These are phyloP conservation scores for Termitomyces sp. DNA, from an alignment of 768 basidiomycete genomes.

Conservation along the genomic window DNA sequence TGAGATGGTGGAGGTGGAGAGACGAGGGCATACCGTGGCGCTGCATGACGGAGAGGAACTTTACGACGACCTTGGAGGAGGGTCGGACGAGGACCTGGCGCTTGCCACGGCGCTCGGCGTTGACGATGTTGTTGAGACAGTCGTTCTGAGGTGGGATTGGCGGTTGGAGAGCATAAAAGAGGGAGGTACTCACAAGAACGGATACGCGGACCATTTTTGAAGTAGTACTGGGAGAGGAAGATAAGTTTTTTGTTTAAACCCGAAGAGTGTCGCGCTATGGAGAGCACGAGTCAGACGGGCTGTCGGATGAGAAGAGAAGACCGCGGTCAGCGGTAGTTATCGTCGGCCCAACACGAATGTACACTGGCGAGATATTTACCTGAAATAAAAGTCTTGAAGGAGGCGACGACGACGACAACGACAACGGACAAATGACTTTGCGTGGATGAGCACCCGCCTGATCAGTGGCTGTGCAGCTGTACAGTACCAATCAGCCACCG, in stretches of 20 bases:
- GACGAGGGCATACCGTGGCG: conserved; percentile 75
- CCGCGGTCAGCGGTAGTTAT: conserved; percentile 12
- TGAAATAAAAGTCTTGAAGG: conserved; percentile 25
- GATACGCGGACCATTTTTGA: conserved; percentile 83
- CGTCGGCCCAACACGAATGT: conserved; percentile 11
- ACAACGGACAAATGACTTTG: conserved; percentile 6
- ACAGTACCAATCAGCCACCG: conserved; percentile 40
- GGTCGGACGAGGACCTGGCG: conserved; percentile 98
- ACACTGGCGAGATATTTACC: conserved; percentile 35
- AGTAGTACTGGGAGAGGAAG: conserved; percentile 14
- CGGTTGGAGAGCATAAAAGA: neutral
- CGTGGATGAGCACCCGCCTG: conserved; percentile 8
- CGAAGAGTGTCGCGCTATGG: conserved; percentile 82
- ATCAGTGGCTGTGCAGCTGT: conserved; percentile 31
- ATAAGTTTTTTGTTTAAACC: conserved; percentile 41
- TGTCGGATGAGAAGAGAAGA: conserved; percentile 21
- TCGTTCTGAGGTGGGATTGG: conserved; percentile 34
- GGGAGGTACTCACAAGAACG: conserved; percentile 65
- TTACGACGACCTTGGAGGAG: conserved; percentile 96
- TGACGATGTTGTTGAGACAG: conserved; percentile 93
- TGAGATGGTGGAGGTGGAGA: neutral
- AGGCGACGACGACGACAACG: conserved; percentile 17
- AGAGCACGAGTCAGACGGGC: conserved; percentile 80
- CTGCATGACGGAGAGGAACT: conserved; percentile 98
- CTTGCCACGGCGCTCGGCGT: conserved; percentile 99